These are phyloP conservation scores for Leccinum variicolor DNA, from an alignment of 768 basidiomycete genomes.

Conservation along the genomic window DNA sequence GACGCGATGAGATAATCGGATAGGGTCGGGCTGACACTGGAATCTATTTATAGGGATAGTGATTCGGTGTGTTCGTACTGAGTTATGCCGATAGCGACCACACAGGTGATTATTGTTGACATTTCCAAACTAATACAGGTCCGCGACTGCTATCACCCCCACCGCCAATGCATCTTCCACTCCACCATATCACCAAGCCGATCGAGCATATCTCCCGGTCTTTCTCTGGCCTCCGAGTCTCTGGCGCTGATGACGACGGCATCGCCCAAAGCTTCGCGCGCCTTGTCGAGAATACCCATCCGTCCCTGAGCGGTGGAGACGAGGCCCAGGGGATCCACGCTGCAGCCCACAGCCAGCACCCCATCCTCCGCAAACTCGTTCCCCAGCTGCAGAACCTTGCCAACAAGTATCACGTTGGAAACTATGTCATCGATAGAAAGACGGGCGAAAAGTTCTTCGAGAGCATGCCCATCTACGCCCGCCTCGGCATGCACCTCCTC, in stretches of 20 bases:
- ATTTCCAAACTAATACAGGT: too few relatives aligned
- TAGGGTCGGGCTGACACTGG: too few relatives aligned
- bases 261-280: conserved; percentile 18
- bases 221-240: conserved; percentile 9
- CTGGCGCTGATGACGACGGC: conserved; percentile 16
- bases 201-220: conserved; percentile 25
- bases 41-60: too few relatives aligned
- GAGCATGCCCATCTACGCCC: conserved; percentile 69
- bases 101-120: too few relatives aligned
- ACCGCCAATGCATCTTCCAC: conserved; percentile 16
- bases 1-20: too few relatives aligned
- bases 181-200: conserved; percentile 23
- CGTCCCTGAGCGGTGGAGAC: conserved; percentile 13
- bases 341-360: conserved; percentile 30
- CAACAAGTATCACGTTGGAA: conserved; percentile 51
- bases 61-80: too few relatives aligned
- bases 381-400: conserved; percentile 57
- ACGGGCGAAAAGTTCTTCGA: conserved; percentile 58
- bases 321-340: conserved; percentile 30
- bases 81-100: too few relatives aligned
- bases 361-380: conserved; percentile 45
- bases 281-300: conserved; percentile 19
- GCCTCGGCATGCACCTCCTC: conserved; percentile 75
- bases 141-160: neutral
- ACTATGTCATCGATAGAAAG: conserved; percentile 51